phyloP scores from a whole-genome alignment of 2,329 filamentous ascomycete genomes.

The Alternaria panax region DNA sequence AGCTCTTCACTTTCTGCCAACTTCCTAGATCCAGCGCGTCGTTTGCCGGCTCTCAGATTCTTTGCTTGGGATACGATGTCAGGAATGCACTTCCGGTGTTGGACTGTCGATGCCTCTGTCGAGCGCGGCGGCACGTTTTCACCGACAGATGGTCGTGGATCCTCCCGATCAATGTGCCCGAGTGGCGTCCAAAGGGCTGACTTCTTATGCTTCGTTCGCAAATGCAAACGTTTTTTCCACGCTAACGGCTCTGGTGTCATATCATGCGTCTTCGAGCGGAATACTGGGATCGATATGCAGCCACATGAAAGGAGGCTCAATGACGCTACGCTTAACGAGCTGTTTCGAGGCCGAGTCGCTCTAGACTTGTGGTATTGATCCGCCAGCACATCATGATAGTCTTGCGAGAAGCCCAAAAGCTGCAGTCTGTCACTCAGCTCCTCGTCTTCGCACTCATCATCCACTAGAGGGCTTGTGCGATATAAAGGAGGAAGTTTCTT shows the following conservation, averaged over 20 bases:
- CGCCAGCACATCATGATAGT: conserved; percentile 39
- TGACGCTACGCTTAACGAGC: background rate
- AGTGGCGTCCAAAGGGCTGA: conserved; percentile 26
- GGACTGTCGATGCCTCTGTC: background rate
- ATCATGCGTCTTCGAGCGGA: background rate
- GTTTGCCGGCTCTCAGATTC: background rate
- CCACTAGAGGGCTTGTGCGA: conserved; percentile 17
- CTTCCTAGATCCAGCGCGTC: background rate
- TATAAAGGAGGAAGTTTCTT: conserved; percentile 24
- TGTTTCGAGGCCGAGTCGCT: conserved; percentile 1
- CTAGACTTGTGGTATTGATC: conserved; percentile 33
- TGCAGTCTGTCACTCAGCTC: conserved; percentile 31
- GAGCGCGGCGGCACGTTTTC: background rate
- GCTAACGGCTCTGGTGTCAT: conserved; percentile 20
- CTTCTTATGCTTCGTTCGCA: conserved; percentile 18
- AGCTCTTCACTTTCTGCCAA: background rate
- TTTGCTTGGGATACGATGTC: background rate
- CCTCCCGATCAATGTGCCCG: conserved; percentile 14
- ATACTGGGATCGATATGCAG: background rate
- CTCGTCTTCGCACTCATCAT: conserved; percentile 27
- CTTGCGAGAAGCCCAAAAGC: conserved; percentile 39
- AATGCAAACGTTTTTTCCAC: conserved; percentile 27
- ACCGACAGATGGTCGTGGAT: background rate
- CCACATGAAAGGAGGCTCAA: background rate
- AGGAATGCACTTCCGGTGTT: background rate